A percentile compares a stretch with the other conserved stretches of the same genome.
phyloP scores from a whole-genome alignment of 768 basidiomycete genomes.

The Imleria badia region DNA sequence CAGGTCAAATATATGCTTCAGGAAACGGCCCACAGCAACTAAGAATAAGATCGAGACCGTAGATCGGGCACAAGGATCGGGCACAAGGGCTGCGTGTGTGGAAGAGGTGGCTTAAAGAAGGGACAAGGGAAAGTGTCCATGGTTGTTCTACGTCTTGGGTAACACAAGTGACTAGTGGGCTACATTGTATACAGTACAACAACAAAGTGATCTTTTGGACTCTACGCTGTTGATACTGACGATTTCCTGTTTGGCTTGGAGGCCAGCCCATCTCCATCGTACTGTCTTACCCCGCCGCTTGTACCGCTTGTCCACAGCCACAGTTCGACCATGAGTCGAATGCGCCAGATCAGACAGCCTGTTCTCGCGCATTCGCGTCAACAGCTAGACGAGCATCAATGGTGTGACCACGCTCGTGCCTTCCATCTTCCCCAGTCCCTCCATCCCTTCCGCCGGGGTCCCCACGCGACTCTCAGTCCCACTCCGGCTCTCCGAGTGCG shows the following conservation, averaged over 20 bases:
- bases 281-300: conserved; percentile 49
- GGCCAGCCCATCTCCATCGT: not conserved
- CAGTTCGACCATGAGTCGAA: conserved; percentile 46
- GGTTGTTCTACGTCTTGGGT: not conserved
- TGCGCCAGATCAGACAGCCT: conserved; percentile 57
- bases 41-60: conserved; percentile 13
- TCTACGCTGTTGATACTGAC: too few relatives aligned
- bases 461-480: conserved; percentile 27
- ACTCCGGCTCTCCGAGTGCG: conserved; percentile 21
- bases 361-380: conserved; percentile 68
- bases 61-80: not conserved
- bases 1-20: conserved; percentile 9
- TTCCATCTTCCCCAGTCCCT: conserved; percentile 19
- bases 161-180: not conserved
- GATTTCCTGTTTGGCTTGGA: not conserved
- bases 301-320: conserved; percentile 67
- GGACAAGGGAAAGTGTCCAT: not conserved
- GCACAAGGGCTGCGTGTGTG: too few relatives aligned
- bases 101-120: not conserved
- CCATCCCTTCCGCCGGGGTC: conserved; percentile 26
- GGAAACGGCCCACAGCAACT: conserved; percentile 14
- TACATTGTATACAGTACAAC: not conserved
- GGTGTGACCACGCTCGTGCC: conserved; percentile 49
- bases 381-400: conserved; percentile 49
- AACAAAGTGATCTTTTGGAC: not conserved